Conservation (phyloP, 225 moss, liverwort and hornwort species). For the Sphagnum tenellum region DNA sequence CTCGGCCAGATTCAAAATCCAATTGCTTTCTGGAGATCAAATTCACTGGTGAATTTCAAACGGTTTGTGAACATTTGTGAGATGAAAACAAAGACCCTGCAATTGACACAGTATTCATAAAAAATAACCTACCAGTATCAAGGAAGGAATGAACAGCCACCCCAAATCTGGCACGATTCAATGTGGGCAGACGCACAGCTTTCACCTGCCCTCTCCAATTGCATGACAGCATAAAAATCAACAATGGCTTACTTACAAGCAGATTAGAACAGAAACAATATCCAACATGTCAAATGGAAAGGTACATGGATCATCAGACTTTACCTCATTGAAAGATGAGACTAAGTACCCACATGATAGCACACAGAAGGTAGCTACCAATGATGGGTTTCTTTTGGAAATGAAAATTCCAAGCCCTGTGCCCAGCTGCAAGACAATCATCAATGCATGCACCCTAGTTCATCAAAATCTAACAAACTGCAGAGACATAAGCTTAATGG, state of each 20-base stretch:
- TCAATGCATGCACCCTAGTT: neutral
- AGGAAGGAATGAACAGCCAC: slow-evolving; percentile 82
- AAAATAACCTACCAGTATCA: slow-evolving; percentile 52
- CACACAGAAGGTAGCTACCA: slow-evolving; percentile 72
- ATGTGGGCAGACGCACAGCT: slow-evolving; percentile 77
- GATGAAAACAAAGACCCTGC: too few relatives aligned
- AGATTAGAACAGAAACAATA: too few relatives aligned
- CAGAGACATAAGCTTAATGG: neutral
- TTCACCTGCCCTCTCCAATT: slow-evolving; percentile 44
- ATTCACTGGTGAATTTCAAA: too few relatives aligned
- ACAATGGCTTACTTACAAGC: too few relatives aligned
- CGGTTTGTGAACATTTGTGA: too few relatives aligned
- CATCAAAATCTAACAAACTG: neutral
- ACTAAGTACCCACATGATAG: slow-evolving; percentile 86
- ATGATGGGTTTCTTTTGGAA: slow-evolving; percentile 87
- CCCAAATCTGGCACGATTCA: slow-evolving; percentile 95
- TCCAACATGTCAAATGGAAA: too few relatives aligned
- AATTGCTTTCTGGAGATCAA: too few relatives aligned
- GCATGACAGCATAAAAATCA: too few relatives aligned
- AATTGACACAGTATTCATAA: too few relatives aligned
- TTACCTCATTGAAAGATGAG: slow-evolving; percentile 96
- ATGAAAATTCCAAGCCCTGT: slow-evolving; percentile 88
- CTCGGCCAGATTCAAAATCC: too few relatives aligned
- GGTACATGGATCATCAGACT: neutral
- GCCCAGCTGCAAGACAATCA: slow-evolving; percentile 57